Evolutionary conservation across 2,329 filamentous ascomycete species (phyloP).

Genomic region (Aureobasidium lini): DNA sequence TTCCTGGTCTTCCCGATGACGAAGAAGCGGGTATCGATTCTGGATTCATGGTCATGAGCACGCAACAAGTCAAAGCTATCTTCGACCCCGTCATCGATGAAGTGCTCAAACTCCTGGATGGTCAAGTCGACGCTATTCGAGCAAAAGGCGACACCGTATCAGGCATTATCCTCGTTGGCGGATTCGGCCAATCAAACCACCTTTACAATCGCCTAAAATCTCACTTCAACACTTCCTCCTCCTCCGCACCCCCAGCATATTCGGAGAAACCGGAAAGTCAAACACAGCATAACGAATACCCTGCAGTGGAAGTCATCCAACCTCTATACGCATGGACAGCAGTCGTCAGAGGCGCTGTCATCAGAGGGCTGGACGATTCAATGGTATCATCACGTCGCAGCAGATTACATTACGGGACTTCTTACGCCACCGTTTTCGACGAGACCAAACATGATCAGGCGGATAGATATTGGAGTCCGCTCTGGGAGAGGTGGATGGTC

Average conservation of each 20-base stretch:
- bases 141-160: slow-evolving; percentile 35
- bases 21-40: slow-evolving; percentile 68
- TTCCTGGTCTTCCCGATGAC: slow-evolving; percentile 69
- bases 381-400: slow-evolving; percentile 70
- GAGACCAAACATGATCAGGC: slow-evolving; percentile 65
- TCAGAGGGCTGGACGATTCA: slow-evolving; percentile 70
- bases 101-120: slow-evolving; percentile 35
- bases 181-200: slow-evolving; percentile 68
- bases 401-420: slow-evolving; percentile 71
- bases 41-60: slow-evolving; percentile 68
- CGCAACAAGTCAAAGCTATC: slow-evolving; percentile 57
- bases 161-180: slow-evolving; percentile 72
- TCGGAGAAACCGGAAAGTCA: slow-evolving; percentile 59
- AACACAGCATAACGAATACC: slow-evolving; percentile 73
- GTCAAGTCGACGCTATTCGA: slow-evolving; percentile 38
- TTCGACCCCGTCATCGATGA: slow-evolving; percentile 57
- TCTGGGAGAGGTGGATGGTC: slow-evolving; percentile 84
- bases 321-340: slow-evolving; percentile 68
- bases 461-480: slow-evolving; percentile 72
- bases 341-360: slow-evolving; percentile 67
- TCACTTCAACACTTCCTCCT: slow-evolving; percentile 50
- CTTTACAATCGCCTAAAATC: slow-evolving; percentile 63
- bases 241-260: slow-evolving; percentile 36
- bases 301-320: slow-evolving; percentile 77
- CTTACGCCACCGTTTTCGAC: slow-evolving; percentile 74